Evolutionary conservation across 129 eudicot genomes (phyloP).

Genomic region (Centrapalus pauciflorus): DNA sequence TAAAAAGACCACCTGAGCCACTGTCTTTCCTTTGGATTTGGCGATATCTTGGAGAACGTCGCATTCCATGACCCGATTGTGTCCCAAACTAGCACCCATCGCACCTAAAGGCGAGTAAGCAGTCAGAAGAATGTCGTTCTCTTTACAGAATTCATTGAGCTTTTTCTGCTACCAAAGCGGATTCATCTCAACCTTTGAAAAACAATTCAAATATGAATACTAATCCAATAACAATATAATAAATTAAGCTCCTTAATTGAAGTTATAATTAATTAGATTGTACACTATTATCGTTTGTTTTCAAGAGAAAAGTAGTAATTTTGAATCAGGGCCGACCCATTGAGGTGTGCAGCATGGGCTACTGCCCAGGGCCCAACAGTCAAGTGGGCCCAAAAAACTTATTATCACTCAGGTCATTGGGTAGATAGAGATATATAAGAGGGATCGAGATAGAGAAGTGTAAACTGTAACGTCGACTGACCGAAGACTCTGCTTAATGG

Average conservation of each 20-base stretch:
- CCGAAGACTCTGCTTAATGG: neutral
- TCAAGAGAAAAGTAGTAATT: too few relatives aligned
- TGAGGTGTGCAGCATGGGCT: too few relatives aligned
- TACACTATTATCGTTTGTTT: too few relatives aligned
- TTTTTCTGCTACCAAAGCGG: slow-evolving; percentile 55
- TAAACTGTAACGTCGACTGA: neutral
- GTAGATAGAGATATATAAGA: neutral
- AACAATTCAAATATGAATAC: neutral
- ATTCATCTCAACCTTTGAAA: slow-evolving; percentile 55
- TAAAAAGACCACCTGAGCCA: slow-evolving; percentile 59
- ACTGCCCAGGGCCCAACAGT: too few relatives aligned
- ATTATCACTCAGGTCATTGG: too few relatives aligned
- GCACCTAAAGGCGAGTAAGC: slow-evolving; percentile 63
- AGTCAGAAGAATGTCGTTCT: slow-evolving; percentile 39
- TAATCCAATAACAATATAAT: too few relatives aligned
- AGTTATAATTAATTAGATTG: too few relatives aligned
- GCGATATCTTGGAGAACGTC: slow-evolving; percentile 47
- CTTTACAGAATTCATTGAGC: slow-evolving; percentile 41
- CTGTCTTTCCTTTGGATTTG: slow-evolving; percentile 40
- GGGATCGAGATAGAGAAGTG: too few relatives aligned
- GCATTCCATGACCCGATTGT: slow-evolving; percentile 25
- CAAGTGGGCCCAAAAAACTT: too few relatives aligned
- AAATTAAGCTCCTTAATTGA: too few relatives aligned
- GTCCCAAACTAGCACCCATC: slow-evolving; percentile 22
- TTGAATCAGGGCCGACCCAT: too few relatives aligned